A percentile compares a stretch with the other conserved stretches of the same genome.
Evolutionary conservation across 2,329 filamentous ascomycete species (phyloP).

Genomic region (Xylariaceae sp.): DNA sequence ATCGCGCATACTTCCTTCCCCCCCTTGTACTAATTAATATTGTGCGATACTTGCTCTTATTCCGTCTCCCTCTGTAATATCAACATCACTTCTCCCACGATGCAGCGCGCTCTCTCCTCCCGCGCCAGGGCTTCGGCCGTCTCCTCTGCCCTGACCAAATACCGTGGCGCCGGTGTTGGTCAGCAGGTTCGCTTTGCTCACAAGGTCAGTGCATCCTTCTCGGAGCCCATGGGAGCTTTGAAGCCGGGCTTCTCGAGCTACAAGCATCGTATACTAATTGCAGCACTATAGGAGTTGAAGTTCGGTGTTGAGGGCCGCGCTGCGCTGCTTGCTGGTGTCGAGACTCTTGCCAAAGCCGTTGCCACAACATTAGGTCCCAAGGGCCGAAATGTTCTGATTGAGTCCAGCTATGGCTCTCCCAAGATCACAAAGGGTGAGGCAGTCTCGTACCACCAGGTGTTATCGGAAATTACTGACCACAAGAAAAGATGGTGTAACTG

Average conservation of each 20-base stretch:
- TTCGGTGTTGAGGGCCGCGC: conserved; percentile 95
- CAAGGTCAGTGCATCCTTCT: conserved; percentile 63
- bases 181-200: conserved; percentile 96
- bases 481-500: conserved; percentile 74
- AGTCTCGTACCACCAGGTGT: neutral
- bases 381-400: conserved; percentile 96
- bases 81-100: conserved; percentile 49
- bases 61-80: conserved; percentile 20
- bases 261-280: conserved; percentile 7
- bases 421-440: conserved; percentile 95
- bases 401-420: conserved; percentile 96
- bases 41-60: neutral
- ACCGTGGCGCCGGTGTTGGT: conserved; percentile 64
- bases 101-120: conserved; percentile 94
- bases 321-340: conserved; percentile 85
- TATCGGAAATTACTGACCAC: conserved; percentile 17
- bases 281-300: conserved; percentile 76
- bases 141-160: conserved; percentile 63
- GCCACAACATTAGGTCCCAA: conserved; percentile 96
- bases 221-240: neutral
- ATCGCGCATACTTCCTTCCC: conserved; percentile 14
- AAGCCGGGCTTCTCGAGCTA: neutral
- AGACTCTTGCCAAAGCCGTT: conserved; percentile 94
- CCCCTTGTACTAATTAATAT: conserved; percentile 22
- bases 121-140: conserved; percentile 77